A percentile compares a stretch with the other conserved stretches of the same genome.
These are phyloP conservation scores for Starmerella floris DNA, from an alignment of 805 yeast genomes.

Conservation along the genomic window DNA sequence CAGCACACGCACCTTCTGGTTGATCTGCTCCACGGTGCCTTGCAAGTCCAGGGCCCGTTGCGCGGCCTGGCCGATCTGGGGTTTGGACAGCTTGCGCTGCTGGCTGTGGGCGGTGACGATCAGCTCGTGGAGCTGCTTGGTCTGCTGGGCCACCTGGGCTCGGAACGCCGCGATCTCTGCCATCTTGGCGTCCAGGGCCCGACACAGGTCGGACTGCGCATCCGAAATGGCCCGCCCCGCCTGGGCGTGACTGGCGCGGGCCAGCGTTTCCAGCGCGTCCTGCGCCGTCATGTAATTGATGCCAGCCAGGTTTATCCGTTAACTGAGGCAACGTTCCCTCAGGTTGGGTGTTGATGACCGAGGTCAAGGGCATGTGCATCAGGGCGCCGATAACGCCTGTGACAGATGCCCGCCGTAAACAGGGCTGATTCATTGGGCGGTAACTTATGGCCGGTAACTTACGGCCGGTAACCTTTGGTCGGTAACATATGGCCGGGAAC, in stretches of 20 bases:
- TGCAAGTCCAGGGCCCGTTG: constrained; percentile 7
- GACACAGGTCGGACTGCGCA: constrained; percentile 12
- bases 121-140: constrained; percentile 9
- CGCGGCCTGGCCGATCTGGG: background rate
- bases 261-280: constrained; percentile 11
- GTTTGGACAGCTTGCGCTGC: constrained; percentile 1
- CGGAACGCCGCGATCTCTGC: constrained; percentile 19
- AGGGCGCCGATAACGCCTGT: too few relatives aligned
- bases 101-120: constrained; percentile 3
- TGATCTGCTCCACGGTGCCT: constrained; percentile 47
- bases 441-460: too few relatives aligned
- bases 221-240: constrained; percentile 8
- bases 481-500: too few relatives aligned
- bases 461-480: too few relatives aligned
- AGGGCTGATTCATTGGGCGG: too few relatives aligned
- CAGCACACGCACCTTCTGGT: constrained; percentile 56
- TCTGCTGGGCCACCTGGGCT: constrained; percentile 11
- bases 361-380: too few relatives aligned
- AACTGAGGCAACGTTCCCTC: too few relatives aligned
- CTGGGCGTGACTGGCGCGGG: constrained; percentile 8
- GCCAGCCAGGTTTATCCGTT: too few relatives aligned
- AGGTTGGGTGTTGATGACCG: too few relatives aligned
- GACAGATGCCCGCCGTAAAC: too few relatives aligned
- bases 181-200: constrained; percentile 21
- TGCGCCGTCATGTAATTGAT: constrained; percentile 1